Evolutionary conservation across 768 basidiomycete genomes (phyloP).

Genomic region (Antrodiella citrinella): DNA sequence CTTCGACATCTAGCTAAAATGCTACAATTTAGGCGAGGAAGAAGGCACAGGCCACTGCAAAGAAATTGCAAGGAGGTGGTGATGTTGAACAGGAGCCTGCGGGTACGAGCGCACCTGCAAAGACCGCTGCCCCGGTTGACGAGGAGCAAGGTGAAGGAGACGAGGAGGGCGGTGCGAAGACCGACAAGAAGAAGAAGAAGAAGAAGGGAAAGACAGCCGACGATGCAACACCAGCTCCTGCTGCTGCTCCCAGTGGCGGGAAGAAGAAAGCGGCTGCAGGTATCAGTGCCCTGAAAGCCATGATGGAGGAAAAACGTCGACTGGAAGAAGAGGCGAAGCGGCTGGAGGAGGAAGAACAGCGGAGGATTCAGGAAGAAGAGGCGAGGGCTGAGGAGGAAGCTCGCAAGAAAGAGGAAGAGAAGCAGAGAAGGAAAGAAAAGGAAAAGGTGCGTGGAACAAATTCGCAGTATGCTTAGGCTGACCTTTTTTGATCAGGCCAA

Average conservation of each 20-base stretch:
- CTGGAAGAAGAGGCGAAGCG: conserved; percentile 76
- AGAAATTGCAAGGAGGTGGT: conserved; percentile 39
- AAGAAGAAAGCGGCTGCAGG: conserved; percentile 67
- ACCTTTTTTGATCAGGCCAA: conserved; percentile 50
- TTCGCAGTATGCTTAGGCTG: conserved; percentile 1
- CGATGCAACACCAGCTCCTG: conserved; percentile 48
- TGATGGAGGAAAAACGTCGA: conserved; percentile 89
- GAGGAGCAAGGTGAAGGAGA: conserved; percentile 42
- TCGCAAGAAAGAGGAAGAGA: conserved; percentile 72
- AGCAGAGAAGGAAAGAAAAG: conserved; percentile 77
- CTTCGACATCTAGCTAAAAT: background rate
- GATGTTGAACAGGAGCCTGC: background rate
- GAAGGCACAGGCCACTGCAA: conserved; percentile 87
- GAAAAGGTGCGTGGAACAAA: conserved; percentile 75
- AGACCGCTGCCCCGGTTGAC: conserved; percentile 20
- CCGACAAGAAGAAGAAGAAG: conserved; percentile 69
- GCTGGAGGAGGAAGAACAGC: conserved; percentile 69
- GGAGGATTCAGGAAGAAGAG: conserved; percentile 86
- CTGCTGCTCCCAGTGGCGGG: conserved; percentile 33
- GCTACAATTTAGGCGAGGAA: conserved; percentile 66
- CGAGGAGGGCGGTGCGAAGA: conserved; percentile 57
- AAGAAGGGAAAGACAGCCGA: conserved; percentile 75
- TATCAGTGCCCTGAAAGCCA: conserved; percentile 75
- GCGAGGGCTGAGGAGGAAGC: conserved; percentile 69
- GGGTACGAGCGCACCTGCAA: conserved; percentile 19